Base-by-base conservation (phyloP, 2,329 filamentous ascomycete species). In the Escovopsis sp. region DNA sequence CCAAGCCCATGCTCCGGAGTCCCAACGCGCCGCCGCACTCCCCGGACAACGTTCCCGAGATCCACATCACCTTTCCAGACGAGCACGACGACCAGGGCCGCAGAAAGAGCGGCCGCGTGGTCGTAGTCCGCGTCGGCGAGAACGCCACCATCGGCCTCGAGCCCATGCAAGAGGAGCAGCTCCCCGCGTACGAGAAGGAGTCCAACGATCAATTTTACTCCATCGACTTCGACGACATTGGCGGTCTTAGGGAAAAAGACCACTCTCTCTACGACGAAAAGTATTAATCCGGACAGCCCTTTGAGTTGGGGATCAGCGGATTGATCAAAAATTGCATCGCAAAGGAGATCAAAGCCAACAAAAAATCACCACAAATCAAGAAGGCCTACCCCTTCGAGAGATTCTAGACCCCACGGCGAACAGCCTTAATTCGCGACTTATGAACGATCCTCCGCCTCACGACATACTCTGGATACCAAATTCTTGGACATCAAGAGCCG, bases 1-100 rank as follows among this genome's bases (percentile, higher is more conserved):
- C 79, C 43, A 61, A 68, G 53, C 75, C 75, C 44, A 76, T 92
- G 60, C 74, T 88, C 45, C 70, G 76, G 44, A 82, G 82, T 58
- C 80, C 82, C 23, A 66, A 70, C 40, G 79, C 76, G 43, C 79
- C 84, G 13, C 82, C 87, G 16, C 65, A 79, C 48, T 83, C 79
- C 31, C 79, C 81, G n/a, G 83, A 74, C 57, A 79, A 81, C 45
- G 71, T 96, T 19, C 90, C 90, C 15, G 83, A 96, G 62, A 98
- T 98, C 51, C 85, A 87, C 60, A 94, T 98, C 58, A 96, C 90
- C 26, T 96, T 98, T 66, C 90, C 90, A 13, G 84, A 92, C 49
- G 90, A 96, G 65, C 79, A 92, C 47, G 87, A 94, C 52, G 82
- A 85, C 46, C 65, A 73, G 36, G 88, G 88, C 47, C 84, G 77